A percentile compares a stretch with the other conserved stretches of the same genome.
Conservation (phyloP, 2,329 filamentous ascomycete species). For the Fusarium napiforme region DNA sequence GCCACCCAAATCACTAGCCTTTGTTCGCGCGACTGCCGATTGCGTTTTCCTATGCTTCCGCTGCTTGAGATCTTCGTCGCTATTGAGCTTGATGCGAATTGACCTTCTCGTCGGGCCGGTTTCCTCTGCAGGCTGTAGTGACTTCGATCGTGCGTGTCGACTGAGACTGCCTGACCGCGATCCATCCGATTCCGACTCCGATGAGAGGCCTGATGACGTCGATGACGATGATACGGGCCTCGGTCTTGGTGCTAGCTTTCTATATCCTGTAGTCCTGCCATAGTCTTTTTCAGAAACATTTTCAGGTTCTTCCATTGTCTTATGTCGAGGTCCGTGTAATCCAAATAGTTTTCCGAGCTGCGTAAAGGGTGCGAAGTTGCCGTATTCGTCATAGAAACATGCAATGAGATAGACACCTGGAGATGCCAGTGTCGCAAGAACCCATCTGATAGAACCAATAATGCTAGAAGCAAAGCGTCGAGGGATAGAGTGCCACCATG, state of each 20-base stretch:
- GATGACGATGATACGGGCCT: conserved; percentile 49
- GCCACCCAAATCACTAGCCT: conserved; percentile 52
- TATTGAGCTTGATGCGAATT: conserved; percentile 90
- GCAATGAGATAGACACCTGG: conserved; percentile 86
- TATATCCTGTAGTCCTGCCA: conserved; percentile 45
- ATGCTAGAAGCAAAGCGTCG: conserved; percentile 77
- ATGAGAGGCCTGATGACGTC: conserved; percentile 73
- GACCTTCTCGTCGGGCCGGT: conserved; percentile 75
- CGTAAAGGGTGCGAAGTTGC: conserved; percentile 80
- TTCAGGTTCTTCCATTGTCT: conserved; percentile 50
- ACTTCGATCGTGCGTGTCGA: conserved; percentile 72
- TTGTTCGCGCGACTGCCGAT: conserved; percentile 58
- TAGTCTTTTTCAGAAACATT: conserved; percentile 44
- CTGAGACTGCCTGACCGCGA: conserved; percentile 45
- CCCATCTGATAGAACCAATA: conserved; percentile 79
- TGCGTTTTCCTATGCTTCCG: conserved; percentile 75
- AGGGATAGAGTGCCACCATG: conserved; percentile 68
- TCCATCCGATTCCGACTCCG: conserved; percentile 75
- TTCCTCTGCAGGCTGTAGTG: conserved; percentile 69
- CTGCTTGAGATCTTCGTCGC: conserved; percentile 78
- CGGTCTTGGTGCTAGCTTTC: conserved; percentile 43
- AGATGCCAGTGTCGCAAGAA: conserved; percentile 80
- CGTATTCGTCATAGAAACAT: conserved; percentile 83
- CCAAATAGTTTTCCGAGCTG: conserved; percentile 76
- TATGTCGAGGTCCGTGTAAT: conserved; percentile 56